Percentiles rank a stretch among this genome's conserved stretches.
Conservation (phyloP, 768 basidiomycete species). For the Rubroboletus satanas region DNA sequence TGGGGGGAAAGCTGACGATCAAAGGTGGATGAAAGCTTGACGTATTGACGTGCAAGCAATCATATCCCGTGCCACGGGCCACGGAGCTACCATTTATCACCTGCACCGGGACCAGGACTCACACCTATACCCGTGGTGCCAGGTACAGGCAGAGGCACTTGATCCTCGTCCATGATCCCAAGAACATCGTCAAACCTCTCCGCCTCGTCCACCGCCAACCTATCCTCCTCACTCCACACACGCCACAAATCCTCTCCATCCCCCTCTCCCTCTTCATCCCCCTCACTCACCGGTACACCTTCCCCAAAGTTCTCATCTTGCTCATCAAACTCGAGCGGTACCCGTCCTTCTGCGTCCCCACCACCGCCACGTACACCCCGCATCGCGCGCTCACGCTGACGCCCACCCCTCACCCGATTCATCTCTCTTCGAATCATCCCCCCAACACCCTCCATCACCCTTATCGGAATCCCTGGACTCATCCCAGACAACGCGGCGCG, state of each 20-base stretch:
- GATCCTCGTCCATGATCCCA: constrained; percentile 33
- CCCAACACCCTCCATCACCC: constrained; percentile 57
- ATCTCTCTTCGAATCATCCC: constrained; percentile 54
- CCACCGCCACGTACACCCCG: neutral
- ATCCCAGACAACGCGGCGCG: constrained; percentile 18
- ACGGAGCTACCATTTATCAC: neutral
- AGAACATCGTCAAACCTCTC: constrained; percentile 34
- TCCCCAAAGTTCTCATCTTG: constrained; percentile 60
- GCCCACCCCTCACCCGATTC: constrained; percentile 12
- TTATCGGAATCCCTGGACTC: constrained; percentile 45
- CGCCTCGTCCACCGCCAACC: constrained; percentile 29
- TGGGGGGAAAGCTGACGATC: no score
- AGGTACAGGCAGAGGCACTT: constrained; percentile 17
- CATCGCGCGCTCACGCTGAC: neutral
- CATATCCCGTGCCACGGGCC: neutral
- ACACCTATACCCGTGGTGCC: neutral
- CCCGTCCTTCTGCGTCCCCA: constrained; percentile 12
- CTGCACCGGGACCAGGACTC: neutral
- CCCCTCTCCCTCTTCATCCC: neutral
- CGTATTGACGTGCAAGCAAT: neutral
- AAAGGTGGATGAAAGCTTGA: neutral
- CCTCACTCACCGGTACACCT: neutral
- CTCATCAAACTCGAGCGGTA: constrained; percentile 58
- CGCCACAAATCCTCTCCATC: constrained; percentile 23
- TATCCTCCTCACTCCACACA: constrained; percentile 29